Evolutionary conservation across 352 stramenopile genomes (phyloP), one percentile per base, ranked within the genome.

Genomic region (Pythium rishiriense): DNA sequence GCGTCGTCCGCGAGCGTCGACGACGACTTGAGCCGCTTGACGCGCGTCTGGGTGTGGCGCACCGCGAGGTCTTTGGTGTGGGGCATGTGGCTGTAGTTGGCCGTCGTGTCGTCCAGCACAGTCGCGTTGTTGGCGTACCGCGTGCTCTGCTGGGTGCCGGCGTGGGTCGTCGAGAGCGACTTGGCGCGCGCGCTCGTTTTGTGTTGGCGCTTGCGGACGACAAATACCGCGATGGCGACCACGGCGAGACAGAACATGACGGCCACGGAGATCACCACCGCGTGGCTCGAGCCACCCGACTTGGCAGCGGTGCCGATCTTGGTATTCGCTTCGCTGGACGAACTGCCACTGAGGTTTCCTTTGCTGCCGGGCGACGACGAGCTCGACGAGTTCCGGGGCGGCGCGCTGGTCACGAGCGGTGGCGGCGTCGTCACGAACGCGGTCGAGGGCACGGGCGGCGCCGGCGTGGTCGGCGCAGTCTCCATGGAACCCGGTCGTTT

Each of bases 1-100:
- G 73, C 61, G 56, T 85, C 72, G 9, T 85, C 74, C 66, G 73
- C 79, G 26, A 60, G 21, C 7, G 58, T 25, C 1, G 58, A 58
- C 8, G 35, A 24, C 19, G 33, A 46, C 22, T 62, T 25, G 9
- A 45, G 43, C 5, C 22, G 39, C 26, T 61, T 12, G 14, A 21
- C 28, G 45, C 26, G 19, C 3, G 54, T 28, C 11, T 31, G 28
- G 4, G 8, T 12, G 10, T 7, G 9, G 7, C 15, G 5, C 21
- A 65, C 26, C 17, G 39, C 39, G 4, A 52, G 35, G 22, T 53
- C 58, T 11, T 57, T 50, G 15, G 58, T 65, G 37, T 58, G 39
- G 24, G 58, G 58, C 58, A 65, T 41, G 58, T 65, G 41, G 47
- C 9, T 65, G 39, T 53, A 65, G 48, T 58, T 65, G 21, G 47